Percentiles rank a stretch among this genome's conserved stretches.
These are phyloP conservation scores for Lichenothelia convexa DNA, from an alignment of 495 filamentous ascomycete species.

Conservation along the genomic window DNA sequence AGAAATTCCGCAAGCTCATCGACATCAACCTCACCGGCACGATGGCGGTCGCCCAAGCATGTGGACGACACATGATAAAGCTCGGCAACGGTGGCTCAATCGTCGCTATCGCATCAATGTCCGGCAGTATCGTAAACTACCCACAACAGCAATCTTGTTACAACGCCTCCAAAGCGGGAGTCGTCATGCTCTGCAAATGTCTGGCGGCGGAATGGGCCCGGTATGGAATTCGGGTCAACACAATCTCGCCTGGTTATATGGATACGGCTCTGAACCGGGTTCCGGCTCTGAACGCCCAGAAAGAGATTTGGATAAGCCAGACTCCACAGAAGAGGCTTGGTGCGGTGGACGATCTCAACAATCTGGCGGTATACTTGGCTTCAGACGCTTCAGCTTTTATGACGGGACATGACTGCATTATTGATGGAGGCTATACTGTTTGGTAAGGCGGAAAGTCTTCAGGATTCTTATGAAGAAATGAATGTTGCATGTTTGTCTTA, in stretches of 20 bases:
- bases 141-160: slow-evolving; percentile 64
- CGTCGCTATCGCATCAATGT: slow-evolving; percentile 61
- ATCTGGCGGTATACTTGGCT: slow-evolving; percentile 57
- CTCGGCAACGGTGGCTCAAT: slow-evolving; percentile 29
- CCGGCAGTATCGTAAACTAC: slow-evolving; percentile 59
- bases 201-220: slow-evolving; percentile 68
- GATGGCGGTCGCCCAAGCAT: slow-evolving; percentile 47
- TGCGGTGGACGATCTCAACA: slow-evolving; percentile 56
- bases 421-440: slow-evolving; percentile 32
- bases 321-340: slow-evolving; percentile 63
- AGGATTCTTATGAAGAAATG: no score
- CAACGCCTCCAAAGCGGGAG: slow-evolving; percentile 65
- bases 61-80: slow-evolving; percentile 45
- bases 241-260: slow-evolving; percentile 66
- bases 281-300: slow-evolving; percentile 53
- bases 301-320: slow-evolving; percentile 57
- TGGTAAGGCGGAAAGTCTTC: slow-evolving; percentile 8
- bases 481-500: no score
- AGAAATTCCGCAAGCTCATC: slow-evolving; percentile 51
- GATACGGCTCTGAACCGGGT: slow-evolving; percentile 60
- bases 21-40: slow-evolving; percentile 62
- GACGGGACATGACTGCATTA: slow-evolving; percentile 60
- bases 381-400: slow-evolving; percentile 59
- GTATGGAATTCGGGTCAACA: slow-evolving; percentile 57
- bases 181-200: slow-evolving; percentile 57